Percentiles rank a stretch among this genome's conserved stretches.
These are phyloP conservation scores for Epithele typhae DNA, from an alignment of 768 basidiomycete species.

Conservation along the genomic window DNA sequence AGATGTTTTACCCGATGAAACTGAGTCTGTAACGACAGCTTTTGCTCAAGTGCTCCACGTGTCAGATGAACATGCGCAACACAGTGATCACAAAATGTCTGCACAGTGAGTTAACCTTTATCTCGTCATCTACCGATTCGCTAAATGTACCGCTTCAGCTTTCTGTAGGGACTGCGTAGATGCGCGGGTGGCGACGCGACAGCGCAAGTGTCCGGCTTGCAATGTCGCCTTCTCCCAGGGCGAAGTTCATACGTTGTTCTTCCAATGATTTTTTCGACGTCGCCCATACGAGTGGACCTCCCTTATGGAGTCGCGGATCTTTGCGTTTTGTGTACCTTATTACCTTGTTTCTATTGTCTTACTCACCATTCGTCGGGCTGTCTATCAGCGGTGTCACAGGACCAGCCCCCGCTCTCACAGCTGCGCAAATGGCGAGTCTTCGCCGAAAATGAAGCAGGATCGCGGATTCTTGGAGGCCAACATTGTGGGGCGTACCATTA, in stretches of 20 bases:
- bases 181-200: conserved; percentile 80
- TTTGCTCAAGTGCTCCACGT: conserved; percentile 87
- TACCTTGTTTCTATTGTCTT: background rate
- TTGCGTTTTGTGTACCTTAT: background rate
- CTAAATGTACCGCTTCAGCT: conserved; percentile 37
- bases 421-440: too few species aligned
- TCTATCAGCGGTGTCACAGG: too few species aligned
- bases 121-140: too few species aligned
- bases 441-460: too few species aligned
- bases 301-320: background rate
- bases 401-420: too few species aligned
- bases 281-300: background rate
- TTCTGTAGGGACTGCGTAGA: conserved; percentile 88
- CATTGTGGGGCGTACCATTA: too few species aligned
- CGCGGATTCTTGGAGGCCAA: too few species aligned
- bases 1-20: too few species aligned
- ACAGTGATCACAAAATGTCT: conserved; percentile 85
- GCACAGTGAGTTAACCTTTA: conserved; percentile 63
- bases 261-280: conserved; percentile 39
- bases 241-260: conserved; percentile 70
- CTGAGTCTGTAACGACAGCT: conserved; percentile 50
- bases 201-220: conserved; percentile 93
- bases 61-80: conserved; percentile 70
- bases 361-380: too few species aligned
- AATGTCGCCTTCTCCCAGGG: conserved; percentile 75